Base-by-base conservation (phyloP, 2,329 filamentous ascomycete genomes). In the Penicillium sp. region DNA sequence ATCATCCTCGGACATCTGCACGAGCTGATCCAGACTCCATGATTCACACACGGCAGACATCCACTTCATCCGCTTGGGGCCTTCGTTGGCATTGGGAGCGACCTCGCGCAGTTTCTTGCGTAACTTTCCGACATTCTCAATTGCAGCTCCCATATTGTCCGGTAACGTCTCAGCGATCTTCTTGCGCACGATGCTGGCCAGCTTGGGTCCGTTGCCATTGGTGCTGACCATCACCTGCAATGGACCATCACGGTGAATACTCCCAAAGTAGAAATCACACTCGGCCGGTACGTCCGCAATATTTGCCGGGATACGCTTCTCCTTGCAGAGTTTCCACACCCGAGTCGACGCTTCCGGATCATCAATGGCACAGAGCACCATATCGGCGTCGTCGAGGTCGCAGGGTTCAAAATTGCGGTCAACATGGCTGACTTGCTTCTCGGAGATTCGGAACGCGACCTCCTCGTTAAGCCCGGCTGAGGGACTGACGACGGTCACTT, bases 231-330 rank as follows among this genome's bases (percentile, higher is more conserved):
- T 98, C 64, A 98, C 86, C 75, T 98, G 93, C 53, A 98, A 73
- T 5, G 93, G 93, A 0, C 93, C 93, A 68, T 98, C 93, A 44
- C 93, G 86, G 72, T 98, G 89, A 33, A 96, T 86, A 67, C 88
- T 93, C 55, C 93, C 93, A 74, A 98, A 98, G 78, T 96, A 98
- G 68, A 98, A 98, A 66, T 98, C 93, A 72, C 93, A 98, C 70
- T 98, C 93, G 0, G 89, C 81, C 0, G 93, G 93, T 3, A 98
- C 93, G 67, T 98, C 93, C 59, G 93, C 93, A 58, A 98, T 95
- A 71, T 98, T 98, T 49, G 90, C 91, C 5, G 90, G 83, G 57
- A 97, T 88, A 53, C 83, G 83, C 52, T 78, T 81, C 68, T 89
- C 81, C 70, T 95, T 92, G 79, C 92, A 97, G 23, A 95, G 79